These are phyloP conservation scores for Pulveroboletus sp. DNA, from an alignment of 768 basidiomycete species.

Conservation along the genomic window DNA sequence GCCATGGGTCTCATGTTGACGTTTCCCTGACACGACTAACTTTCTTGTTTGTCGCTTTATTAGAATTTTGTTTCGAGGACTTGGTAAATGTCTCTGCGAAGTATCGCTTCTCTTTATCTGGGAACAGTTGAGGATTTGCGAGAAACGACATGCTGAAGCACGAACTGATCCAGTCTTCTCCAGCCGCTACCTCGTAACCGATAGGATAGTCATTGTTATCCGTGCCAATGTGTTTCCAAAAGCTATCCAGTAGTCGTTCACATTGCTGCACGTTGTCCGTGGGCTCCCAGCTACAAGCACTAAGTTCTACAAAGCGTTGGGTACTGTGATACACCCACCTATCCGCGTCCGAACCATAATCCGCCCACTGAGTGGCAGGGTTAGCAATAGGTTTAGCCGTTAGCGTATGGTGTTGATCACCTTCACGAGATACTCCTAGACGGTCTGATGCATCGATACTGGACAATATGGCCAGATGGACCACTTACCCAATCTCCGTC, in stretches of 20 bases:
- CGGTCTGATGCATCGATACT: not conserved
- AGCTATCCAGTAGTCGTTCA: slow-evolving; percentile 53
- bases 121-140: not conserved
- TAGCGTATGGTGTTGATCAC: slow-evolving; percentile 30
- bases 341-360: slow-evolving; percentile 52
- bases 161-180: slow-evolving; percentile 55
- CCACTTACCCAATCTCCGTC: slow-evolving; percentile 49
- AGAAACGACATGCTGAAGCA: not conserved
- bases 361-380: slow-evolving; percentile 52
- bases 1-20: not conserved
- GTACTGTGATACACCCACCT: slow-evolving; percentile 37
- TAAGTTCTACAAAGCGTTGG: slow-evolving; percentile 1
- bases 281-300: slow-evolving; percentile 61
- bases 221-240: slow-evolving; percentile 57
- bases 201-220: slow-evolving; percentile 52
- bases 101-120: slow-evolving; percentile 38
- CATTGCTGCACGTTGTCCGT: slow-evolving; percentile 53
- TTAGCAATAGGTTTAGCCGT: not conserved
- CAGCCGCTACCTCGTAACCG: slow-evolving; percentile 43
- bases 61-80: slow-evolving; percentile 10
- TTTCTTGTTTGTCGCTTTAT: slow-evolving; percentile 12
- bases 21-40: slow-evolving; percentile 15
- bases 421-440: slow-evolving; percentile 66
- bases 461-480: not conserved
- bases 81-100: slow-evolving; percentile 31